Evolutionary conservation across 2,329 filamentous ascomycete genomes (phyloP).

Genomic region (Whalleya microplaca): DNA sequence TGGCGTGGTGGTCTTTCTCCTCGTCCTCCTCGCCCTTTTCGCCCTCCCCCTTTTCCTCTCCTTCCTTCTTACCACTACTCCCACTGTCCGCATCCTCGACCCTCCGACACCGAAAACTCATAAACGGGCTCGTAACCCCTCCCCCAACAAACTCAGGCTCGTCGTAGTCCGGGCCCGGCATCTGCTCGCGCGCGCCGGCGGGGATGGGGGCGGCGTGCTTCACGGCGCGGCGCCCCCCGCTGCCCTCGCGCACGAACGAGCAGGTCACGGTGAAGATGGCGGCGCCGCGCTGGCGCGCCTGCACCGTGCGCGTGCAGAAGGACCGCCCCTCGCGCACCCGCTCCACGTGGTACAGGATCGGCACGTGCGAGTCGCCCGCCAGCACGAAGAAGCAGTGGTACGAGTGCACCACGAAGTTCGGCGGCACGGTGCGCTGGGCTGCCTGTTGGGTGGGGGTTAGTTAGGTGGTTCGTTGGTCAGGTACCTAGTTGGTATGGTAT

Average conservation of each 20-base stretch:
- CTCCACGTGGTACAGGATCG: conserved; percentile 94
- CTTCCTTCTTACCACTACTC: conserved; percentile 15
- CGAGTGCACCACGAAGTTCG: conserved; percentile 82
- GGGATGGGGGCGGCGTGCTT: conserved; percentile 69
- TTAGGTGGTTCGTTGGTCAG: conserved; percentile 4
- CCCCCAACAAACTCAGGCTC: conserved; percentile 51
- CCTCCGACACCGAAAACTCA: conserved; percentile 40
- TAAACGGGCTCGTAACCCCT: conserved; percentile 52
- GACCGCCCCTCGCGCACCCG: conserved; percentile 87
- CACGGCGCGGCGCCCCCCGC: conserved; percentile 56
- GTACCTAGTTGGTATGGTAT: neutral
- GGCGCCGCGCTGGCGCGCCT: conserved; percentile 83
- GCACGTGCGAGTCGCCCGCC: conserved; percentile 81
- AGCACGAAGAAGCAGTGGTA: conserved; percentile 99
- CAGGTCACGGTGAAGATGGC: conserved; percentile 96
- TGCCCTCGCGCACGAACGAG: conserved; percentile 76
- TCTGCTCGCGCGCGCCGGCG: conserved; percentile 40
- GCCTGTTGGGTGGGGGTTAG: conserved; percentile 50
- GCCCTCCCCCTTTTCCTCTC: conserved; percentile 38
- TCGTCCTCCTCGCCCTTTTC: conserved; percentile 22
- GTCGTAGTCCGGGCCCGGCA: conserved; percentile 46
- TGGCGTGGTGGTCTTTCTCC: conserved; percentile 58
- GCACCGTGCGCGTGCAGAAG: conserved; percentile 93
- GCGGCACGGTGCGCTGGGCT: conserved; percentile 83
- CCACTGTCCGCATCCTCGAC: too few species aligned